Conservation (phyloP, 139 green algal species). For the Tetradesmus obliquus region DNA sequence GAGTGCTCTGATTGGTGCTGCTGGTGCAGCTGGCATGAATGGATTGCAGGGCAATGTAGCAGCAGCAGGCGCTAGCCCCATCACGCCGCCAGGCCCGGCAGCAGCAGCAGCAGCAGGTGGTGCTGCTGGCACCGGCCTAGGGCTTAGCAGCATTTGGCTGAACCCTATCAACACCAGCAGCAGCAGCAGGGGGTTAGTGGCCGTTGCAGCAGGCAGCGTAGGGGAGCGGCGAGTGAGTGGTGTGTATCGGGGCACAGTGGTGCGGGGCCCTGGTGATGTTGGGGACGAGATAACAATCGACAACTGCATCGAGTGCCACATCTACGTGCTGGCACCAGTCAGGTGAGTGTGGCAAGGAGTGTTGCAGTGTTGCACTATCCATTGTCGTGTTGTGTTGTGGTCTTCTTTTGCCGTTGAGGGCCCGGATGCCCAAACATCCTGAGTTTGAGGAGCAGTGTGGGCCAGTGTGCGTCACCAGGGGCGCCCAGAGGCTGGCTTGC, state of each 20-base stretch:
- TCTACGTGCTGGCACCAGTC: conserved; percentile 90
- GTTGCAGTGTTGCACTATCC: neutral
- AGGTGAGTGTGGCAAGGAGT: conserved; percentile 40
- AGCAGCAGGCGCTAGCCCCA: neutral
- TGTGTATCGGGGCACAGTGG: conserved; percentile 81
- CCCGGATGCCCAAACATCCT: neutral
- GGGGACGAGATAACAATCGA: conserved; percentile 61
- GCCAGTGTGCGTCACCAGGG: neutral
- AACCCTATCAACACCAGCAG: conserved; percentile 30
- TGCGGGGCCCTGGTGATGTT: conserved; percentile 83
- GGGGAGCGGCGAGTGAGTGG: conserved; percentile 64
- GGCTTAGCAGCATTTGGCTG: conserved; percentile 17
- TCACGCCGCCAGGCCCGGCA: neutral
- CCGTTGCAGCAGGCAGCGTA: conserved; percentile 41
- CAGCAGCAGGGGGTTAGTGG: conserved; percentile 28
- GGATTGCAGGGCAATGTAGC: neutral
- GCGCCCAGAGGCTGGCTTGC: neutral
- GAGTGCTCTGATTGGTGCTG: conserved; percentile 10
- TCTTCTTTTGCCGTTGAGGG: neutral
- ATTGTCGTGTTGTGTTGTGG: neutral
- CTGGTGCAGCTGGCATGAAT: conserved; percentile 24
- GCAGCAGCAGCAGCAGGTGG: conserved; percentile 20
- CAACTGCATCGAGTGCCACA: conserved; percentile 88
- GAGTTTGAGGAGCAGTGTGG: neutral
- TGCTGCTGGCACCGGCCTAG: neutral